Percentiles rank a stretch among this genome's conserved stretches.
These are phyloP conservation scores for Akanthomyces lecanii DNA, from an alignment of 2,329 filamentous ascomycete species.

Conservation along the genomic window DNA sequence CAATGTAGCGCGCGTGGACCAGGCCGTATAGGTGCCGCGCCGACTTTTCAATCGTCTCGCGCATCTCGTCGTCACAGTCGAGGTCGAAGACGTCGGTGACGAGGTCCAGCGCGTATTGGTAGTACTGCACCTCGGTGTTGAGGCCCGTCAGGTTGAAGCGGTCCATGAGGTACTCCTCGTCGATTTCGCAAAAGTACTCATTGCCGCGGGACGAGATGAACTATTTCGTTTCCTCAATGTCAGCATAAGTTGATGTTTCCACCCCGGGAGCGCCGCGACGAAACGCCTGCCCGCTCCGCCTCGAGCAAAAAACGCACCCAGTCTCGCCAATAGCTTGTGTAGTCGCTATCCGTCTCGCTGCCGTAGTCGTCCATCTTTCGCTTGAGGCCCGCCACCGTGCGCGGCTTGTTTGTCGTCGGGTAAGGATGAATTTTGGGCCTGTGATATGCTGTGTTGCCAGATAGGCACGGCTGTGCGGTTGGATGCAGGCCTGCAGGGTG, in stretches of 20 bases:
- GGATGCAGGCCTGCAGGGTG: not conserved
- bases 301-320: slow-evolving; percentile 64
- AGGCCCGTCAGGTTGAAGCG: slow-evolving; percentile 96
- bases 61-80: slow-evolving; percentile 97
- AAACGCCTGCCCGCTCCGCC: no score
- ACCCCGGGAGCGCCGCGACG: not conserved
- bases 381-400: slow-evolving; percentile 12
- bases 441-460: not conserved
- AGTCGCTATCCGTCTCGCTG: slow-evolving; percentile 97
- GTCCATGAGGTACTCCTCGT: slow-evolving; percentile 97
- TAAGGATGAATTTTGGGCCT: slow-evolving; percentile 12
- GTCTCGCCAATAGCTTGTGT: slow-evolving; percentile 98
- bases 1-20: slow-evolving; percentile 93
- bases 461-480: not conserved
- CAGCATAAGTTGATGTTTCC: not conserved
- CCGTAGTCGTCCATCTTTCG: slow-evolving; percentile 87
- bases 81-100: slow-evolving; percentile 98
- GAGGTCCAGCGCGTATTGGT: slow-evolving; percentile 95
- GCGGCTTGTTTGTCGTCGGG: not conserved
- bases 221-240: slow-evolving; percentile 43
- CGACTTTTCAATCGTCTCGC: slow-evolving; percentile 96
- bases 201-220: slow-evolving; percentile 97
- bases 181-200: slow-evolving; percentile 99
- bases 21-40: slow-evolving; percentile 92
- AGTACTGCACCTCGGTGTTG: slow-evolving; percentile 97